Conservation (phyloP, 495 filamentous ascomycete species). For the Aspergillus affinis region DNA sequence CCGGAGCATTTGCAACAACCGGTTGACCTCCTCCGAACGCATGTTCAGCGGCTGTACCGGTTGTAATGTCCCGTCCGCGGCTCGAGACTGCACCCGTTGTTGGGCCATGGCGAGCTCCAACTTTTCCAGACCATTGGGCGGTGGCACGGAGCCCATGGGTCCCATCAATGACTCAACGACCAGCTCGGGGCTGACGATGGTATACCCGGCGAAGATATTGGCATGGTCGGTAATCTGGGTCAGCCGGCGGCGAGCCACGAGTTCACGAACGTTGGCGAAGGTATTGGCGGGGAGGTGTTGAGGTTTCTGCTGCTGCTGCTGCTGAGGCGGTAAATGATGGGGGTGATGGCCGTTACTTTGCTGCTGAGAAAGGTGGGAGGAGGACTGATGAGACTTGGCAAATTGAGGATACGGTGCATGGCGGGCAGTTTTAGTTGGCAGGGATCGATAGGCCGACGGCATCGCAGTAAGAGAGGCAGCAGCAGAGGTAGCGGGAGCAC, state of each 20-base stretch:
- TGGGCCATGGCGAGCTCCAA: constrained; percentile 51
- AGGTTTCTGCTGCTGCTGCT: constrained; percentile 25
- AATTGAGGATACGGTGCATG: constrained; percentile 45
- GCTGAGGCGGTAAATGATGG: constrained; percentile 16
- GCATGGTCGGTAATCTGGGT: constrained; percentile 52
- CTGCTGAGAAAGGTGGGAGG: constrained; percentile 26
- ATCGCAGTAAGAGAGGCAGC: constrained; percentile 45
- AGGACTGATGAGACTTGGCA: constrained; percentile 34
- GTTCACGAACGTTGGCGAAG: constrained; percentile 50
- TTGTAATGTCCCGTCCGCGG: constrained; percentile 42
- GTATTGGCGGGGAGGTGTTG: constrained; percentile 41
- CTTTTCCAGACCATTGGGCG: constrained; percentile 46
- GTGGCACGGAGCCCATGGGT: constrained; percentile 48
- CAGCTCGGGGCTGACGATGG: constrained; percentile 47
- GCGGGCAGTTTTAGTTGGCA: constrained; percentile 43
- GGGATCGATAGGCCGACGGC: constrained; percentile 51
- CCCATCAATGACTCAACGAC: constrained; percentile 49
- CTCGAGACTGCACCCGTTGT: constrained; percentile 47
- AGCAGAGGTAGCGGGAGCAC: constrained; percentile 29
- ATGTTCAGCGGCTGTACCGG: constrained; percentile 48
- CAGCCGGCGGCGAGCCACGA: constrained; percentile 50
- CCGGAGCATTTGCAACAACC: constrained; percentile 47
- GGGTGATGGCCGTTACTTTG: constrained; percentile 19
- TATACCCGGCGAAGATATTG: constrained; percentile 50
- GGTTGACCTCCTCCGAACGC: constrained; percentile 48